Base-by-base conservation (phyloP, 768 basidiomycete species). In the Xanthoconium stramineum region DNA sequence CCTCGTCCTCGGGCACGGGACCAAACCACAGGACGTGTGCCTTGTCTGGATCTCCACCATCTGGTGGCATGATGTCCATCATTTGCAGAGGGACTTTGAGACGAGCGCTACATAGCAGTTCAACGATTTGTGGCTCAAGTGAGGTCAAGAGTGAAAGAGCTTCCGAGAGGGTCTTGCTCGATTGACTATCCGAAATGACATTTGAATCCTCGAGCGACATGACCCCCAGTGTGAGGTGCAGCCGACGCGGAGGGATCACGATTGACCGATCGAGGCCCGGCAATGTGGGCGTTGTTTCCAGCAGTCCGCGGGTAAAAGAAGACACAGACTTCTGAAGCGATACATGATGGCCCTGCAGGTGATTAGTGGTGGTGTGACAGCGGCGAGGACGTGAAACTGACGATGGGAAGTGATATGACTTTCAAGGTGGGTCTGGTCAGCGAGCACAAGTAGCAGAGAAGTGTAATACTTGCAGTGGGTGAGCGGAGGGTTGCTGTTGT, bases 151-250 rank as follows among this genome's bases (percentile, higher is more conserved):
- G 74, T 8, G 68, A 62, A 9, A 83, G 72, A 0, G 82, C 83
- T 3, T 67, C 69, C 0, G 67, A 32, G 9, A 82, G 62, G 0
- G 80, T 79, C 47, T 52, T 67, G 4, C 43, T 43, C 19, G 35
- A 28, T 19, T 37, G 57, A 33, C 47, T 48, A 29, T 49, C 57
- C 5, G 14, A 40, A 6, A 13, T 9, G 13, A 17, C 6, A 7
- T 19, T 42, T 1, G 55, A 46, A 28, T n/a, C 10, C 33, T 44
- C 47, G 35, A 90, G 82, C 0, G 80, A 71, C 85, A 91, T 86
- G 1, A 89, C 87, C 1, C 88, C 89, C 3, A 91, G 72, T 0
- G 89, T 91, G 54, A 91, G 70, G 68, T 91, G 89, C 42, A 90
- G 70, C n/a, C 88, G 69, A 11, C 79, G 75, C 0, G 78, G 70